Percentiles rank a stretch among this genome's conserved stretches.
Conservation (phyloP, 345 rosid genomes). For the Citrus mangshanensis region DNA sequence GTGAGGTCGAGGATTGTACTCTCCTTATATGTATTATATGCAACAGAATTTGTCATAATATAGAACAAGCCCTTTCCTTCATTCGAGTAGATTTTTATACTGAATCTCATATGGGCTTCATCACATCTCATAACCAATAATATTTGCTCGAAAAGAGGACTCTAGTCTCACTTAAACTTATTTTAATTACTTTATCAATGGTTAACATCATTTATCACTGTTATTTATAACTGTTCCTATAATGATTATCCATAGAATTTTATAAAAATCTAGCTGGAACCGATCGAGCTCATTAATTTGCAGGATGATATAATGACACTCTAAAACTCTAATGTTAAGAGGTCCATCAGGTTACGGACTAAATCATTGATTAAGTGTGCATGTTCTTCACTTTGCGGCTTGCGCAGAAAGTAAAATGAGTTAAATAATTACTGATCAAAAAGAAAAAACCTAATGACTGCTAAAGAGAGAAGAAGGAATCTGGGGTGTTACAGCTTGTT, state of each 20-base stretch:
- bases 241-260: neutral
- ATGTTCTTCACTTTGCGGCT: neutral
- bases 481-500: neutral
- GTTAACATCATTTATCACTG: neutral
- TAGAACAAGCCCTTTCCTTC: no score
- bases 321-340: neutral
- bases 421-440: neutral
- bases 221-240: neutral
- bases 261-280: neutral
- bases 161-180: no score
- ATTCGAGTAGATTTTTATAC: no score
- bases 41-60: no score
- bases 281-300: neutral
- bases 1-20: no score
- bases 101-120: no score
- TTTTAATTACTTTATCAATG: neutral
- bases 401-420: neutral
- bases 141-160: no score
- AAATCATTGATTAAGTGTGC: neutral
- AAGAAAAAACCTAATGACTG: neutral
- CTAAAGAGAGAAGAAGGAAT: neutral
- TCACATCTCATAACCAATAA: no score
- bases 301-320: neutral
- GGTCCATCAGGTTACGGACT: neutral
- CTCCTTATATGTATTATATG: no score